Evolutionary conservation across 2,329 filamentous ascomycete species (phyloP).

Genomic region (Arthroderma sp.): DNA sequence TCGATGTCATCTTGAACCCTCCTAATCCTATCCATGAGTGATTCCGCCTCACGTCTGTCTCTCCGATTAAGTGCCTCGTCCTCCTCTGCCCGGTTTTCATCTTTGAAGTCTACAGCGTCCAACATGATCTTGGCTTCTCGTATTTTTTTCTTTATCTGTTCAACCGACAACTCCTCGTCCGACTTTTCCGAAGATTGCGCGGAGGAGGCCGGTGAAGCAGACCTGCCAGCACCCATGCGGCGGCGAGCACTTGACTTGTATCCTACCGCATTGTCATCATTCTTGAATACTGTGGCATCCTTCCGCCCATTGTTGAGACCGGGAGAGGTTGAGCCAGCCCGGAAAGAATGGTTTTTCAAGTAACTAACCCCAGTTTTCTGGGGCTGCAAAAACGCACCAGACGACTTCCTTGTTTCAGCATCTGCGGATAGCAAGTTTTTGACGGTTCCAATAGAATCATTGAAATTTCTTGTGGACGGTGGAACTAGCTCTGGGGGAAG

Average conservation of each 20-base stretch:
- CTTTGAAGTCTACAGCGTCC: conserved; percentile 91
- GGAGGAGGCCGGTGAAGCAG: conserved; percentile 68
- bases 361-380: conserved; percentile 98
- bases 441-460: conserved; percentile 81
- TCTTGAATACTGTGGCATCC: conserved; percentile 92
- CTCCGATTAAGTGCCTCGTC: conserved; percentile 83
- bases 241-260: conserved; percentile 91
- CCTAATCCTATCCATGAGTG: conserved; percentile 82
- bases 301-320: conserved; percentile 50
- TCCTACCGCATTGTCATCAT: conserved; percentile 83
- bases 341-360: conserved; percentile 88
- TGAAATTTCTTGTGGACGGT: conserved; percentile 86
- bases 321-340: conserved; percentile 45
- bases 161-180: conserved; percentile 69
- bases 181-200: conserved; percentile 48
- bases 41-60: conserved; percentile 83
- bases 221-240: conserved; percentile 57
- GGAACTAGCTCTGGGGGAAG: conserved; percentile 87
- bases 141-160: conserved; percentile 85
- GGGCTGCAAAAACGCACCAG: conserved; percentile 77
- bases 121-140: conserved; percentile 86
- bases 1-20: conserved; percentile 92
- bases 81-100: conserved; percentile 78
- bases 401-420: conserved; percentile 76
- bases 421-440: conserved; percentile 82